Evolutionary conservation across 306 rosid species (phyloP), one percentile per base, ranked within the genome.

Genomic region (Cyclanthera cordifolia): DNA sequence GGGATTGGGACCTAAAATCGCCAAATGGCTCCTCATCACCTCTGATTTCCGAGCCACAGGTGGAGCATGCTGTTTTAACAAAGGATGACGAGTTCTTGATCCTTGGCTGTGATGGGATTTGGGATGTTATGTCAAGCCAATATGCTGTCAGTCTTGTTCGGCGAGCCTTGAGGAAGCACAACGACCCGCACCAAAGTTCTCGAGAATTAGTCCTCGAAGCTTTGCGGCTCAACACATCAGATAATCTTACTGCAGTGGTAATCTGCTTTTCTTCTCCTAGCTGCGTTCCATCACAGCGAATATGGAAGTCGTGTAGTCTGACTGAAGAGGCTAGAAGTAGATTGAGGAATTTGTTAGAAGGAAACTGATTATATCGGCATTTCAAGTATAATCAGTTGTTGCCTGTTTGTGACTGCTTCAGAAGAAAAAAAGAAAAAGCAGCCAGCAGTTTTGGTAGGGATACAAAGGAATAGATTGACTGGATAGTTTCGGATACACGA

Each of bases 91-190:
- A 93, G 67, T 93, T 93, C 79, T 60, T 93, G 84, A 84, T 93
- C 66, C 84, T 93, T 67, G 87, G 85, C 16, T 93, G 98, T 72
- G 98, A 93, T 65, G 98, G 96, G 56, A 78, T 93, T 43, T 93
- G 98, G 98, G 98, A 93, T 64, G 91, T 83, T 0, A 79, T 93
- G 82, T 61, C 86, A 3, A 93, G 98, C 82, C 95, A 93, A 64
- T 46, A 69, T 25, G 96, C 96, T 3, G 96, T 93, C 56, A 89
- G 95, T 59, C 87, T 93, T 52, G 96, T 87, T 65, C 91, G 98
- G 25, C 88, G 83, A 4, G 89, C 87, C 41, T 77, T 93, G 76
- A 80, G 96, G 76, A 81, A 87, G 85, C 95, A 89, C 65, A 78
- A 78, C 28, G 98, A 93, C 73, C 98, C 98, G 0, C 82, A 85